Percentiles rank a stretch among this genome's conserved stretches.
Conservation (phyloP, 768 basidiomycete genomes). For the Lenzites betulinus region DNA sequence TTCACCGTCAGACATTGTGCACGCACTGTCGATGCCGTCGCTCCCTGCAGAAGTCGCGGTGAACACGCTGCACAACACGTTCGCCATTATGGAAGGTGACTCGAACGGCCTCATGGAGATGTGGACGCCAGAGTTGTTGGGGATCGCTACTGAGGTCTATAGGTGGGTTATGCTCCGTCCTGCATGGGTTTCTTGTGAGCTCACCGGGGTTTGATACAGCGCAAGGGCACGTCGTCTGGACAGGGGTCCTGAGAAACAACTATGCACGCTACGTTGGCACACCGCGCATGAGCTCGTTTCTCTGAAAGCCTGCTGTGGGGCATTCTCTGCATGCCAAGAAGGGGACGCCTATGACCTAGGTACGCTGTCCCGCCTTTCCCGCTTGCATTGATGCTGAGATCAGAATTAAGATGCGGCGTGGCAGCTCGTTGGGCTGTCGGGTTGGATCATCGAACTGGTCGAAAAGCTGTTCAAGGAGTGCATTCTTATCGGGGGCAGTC, state of each 20-base stretch:
- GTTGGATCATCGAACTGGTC: slow-evolving; percentile 62
- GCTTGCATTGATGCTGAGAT: neutral
- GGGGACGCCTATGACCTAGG: slow-evolving; percentile 65
- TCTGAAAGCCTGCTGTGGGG: slow-evolving; percentile 56
- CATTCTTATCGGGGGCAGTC: slow-evolving; percentile 36
- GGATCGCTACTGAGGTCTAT: slow-evolving; percentile 44
- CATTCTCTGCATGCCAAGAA: slow-evolving; percentile 69
- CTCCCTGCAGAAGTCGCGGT: slow-evolving; percentile 44
- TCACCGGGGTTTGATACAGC: slow-evolving; percentile 27
- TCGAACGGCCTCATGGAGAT: slow-evolving; percentile 41
- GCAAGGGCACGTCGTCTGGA: slow-evolving; percentile 32
- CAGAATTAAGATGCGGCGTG: slow-evolving; percentile 60
- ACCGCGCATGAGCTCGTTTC: slow-evolving; percentile 71
- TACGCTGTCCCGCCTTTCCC: slow-evolving; percentile 29
- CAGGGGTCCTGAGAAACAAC: slow-evolving; percentile 40
- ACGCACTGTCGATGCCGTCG: slow-evolving; percentile 49
- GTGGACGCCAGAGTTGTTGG: slow-evolving; percentile 56
- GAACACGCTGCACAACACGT: slow-evolving; percentile 48
- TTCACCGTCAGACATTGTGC: slow-evolving; percentile 62
- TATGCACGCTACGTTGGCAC: slow-evolving; percentile 52
- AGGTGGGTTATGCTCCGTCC: slow-evolving; percentile 14
- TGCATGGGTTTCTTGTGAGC: neutral
- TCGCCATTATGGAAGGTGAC: slow-evolving; percentile 48
- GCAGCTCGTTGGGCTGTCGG: slow-evolving; percentile 65
- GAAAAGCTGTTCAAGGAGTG: slow-evolving; percentile 63